Percentiles rank a stretch among this genome's conserved stretches.
Evolutionary conservation across 139 green algal genomes (phyloP).

Genomic region (Coelastrella sp.): DNA sequence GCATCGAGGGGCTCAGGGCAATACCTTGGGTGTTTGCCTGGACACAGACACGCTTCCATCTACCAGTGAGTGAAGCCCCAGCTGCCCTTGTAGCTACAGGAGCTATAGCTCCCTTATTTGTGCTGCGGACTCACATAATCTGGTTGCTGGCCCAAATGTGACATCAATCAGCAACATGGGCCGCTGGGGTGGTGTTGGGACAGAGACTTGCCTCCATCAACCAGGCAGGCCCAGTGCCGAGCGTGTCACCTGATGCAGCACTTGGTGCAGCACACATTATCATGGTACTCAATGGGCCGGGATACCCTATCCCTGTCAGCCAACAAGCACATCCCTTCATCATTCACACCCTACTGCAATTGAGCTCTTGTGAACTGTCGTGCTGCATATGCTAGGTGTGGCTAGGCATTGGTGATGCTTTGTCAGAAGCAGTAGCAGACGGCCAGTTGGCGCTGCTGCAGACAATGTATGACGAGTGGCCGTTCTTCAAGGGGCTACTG

Average conservation of each 20-base stretch:
- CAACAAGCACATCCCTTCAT: no score
- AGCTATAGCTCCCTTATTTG: no score
- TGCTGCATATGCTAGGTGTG: slow-evolving; percentile 67
- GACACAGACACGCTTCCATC: slow-evolving; percentile 93
- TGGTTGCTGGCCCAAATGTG: background rate
- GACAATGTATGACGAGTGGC: slow-evolving; percentile 97
- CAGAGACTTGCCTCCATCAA: slow-evolving; percentile 92
- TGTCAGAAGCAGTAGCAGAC: slow-evolving; percentile 70
- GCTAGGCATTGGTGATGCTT: slow-evolving; percentile 94
- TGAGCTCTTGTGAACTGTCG: no score
- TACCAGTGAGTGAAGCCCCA: slow-evolving; percentile 74
- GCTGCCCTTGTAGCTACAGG: background rate
- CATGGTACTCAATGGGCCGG: slow-evolving; percentile 57
- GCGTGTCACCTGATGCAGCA: no score
- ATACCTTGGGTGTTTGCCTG: slow-evolving; percentile 97
- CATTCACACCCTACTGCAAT: no score
- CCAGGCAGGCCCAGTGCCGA: no score
- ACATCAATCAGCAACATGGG: background rate
- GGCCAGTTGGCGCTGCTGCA: slow-evolving; percentile 69
- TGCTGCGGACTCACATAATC: background rate
- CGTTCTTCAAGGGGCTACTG: slow-evolving; percentile 94
- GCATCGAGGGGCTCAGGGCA: slow-evolving; percentile 89
- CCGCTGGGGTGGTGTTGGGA: slow-evolving; percentile 93
- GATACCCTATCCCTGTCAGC: no score
- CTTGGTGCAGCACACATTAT: no score